These are phyloP conservation scores for Diaporthe amygdali DNA, from an alignment of 2,329 filamentous ascomycete species.

Conservation along the genomic window DNA sequence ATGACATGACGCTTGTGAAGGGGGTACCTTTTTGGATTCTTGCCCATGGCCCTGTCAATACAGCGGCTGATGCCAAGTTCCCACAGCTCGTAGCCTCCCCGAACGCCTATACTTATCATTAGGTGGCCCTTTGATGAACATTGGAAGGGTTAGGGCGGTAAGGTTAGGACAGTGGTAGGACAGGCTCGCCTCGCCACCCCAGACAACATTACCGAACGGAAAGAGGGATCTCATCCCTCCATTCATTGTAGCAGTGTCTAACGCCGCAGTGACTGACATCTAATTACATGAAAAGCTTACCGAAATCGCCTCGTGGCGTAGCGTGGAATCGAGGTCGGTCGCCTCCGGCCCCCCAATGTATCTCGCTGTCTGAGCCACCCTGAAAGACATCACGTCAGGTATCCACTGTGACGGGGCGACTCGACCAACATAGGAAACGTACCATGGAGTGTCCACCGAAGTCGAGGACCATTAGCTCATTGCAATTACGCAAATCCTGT, in stretches of 20 bases:
- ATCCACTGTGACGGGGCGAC: too few relatives aligned
- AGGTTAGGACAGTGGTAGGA: too few relatives aligned
- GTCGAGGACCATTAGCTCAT: conserved; percentile 2
- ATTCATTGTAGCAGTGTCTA: background rate
- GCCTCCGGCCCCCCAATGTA: background rate
- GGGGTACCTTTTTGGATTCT: background rate
- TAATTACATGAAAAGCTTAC: background rate
- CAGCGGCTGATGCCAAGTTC: background rate
- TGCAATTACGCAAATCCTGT: background rate
- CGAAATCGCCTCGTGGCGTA: background rate
- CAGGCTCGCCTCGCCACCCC: background rate
- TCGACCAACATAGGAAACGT: fast-evolving
- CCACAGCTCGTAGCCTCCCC: conserved; percentile 11
- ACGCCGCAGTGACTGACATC: fast-evolving
- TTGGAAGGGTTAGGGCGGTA: too few relatives aligned
- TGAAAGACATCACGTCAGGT: too few relatives aligned
- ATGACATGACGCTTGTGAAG: background rate
- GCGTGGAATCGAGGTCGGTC: background rate
- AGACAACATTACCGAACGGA: background rate
- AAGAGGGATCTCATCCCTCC: background rate
- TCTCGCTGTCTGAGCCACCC: background rate
- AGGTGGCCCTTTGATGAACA: background rate
- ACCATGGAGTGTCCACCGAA: conserved; percentile 8
- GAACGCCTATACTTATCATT: background rate
- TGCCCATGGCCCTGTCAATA: background rate